These are phyloP conservation scores for Brassica cretica DNA, from an alignment of 345 rosid species.

Conservation along the genomic window DNA sequence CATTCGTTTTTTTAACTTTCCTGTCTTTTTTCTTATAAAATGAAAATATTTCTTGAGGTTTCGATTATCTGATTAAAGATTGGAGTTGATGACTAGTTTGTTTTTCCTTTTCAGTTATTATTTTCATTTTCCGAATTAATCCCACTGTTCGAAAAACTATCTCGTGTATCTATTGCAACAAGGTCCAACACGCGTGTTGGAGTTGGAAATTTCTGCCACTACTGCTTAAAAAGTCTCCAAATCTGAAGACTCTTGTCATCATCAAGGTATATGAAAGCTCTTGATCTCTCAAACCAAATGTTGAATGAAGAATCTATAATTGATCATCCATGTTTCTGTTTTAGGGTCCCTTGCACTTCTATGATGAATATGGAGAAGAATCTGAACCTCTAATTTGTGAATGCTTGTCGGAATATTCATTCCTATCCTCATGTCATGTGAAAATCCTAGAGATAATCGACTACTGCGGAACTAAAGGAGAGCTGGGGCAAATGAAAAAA, in stretches of 20 bases:
- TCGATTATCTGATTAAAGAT: not conserved
- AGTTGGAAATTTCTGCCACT: slow-evolving; percentile 2
- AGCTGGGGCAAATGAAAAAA: not conserved
- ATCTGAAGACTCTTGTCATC: slow-evolving; percentile 1
- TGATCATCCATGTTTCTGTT: not conserved
- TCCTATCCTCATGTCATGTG: not conserved
- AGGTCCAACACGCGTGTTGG: not conserved
- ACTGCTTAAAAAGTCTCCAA: slow-evolving; percentile 8
- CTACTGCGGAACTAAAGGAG: not conserved
- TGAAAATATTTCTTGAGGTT: not conserved
- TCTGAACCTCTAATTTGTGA: not conserved
- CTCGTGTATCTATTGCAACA: not conserved
- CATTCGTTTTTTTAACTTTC: not conserved
- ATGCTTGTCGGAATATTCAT: slow-evolving; percentile 7
- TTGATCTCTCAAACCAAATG: not conserved
- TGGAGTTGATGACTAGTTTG: not conserved
- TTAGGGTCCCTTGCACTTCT: slow-evolving; percentile 6
- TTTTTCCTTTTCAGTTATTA: not conserved
- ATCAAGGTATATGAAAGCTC: slow-evolving; percentile 5
- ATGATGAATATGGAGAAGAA: not conserved
- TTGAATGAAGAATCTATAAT: not conserved
- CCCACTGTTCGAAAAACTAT: slow-evolving; percentile 2
- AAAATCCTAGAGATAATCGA: slow-evolving; percentile 1
- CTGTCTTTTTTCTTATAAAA: not conserved
- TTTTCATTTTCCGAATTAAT: not conserved